phyloP scores from a whole-genome alignment of 208 protist genomes.

The Acanthamoeba healyi region DNA sequence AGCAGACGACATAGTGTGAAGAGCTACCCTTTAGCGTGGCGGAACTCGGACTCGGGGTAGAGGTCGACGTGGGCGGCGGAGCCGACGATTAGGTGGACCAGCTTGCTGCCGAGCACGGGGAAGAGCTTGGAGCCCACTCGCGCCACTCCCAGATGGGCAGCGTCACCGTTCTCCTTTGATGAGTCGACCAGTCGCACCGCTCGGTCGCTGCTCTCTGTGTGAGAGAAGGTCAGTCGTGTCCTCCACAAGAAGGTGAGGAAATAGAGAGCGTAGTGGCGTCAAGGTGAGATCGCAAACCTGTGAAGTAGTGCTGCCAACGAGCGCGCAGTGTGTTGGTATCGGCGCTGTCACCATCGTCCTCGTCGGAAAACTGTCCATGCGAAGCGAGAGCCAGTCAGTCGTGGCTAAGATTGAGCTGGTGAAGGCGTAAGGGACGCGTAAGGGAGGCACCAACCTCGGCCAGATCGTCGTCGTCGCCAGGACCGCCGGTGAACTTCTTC shows the following conservation, averaged over 20 bases:
- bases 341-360: background rate
- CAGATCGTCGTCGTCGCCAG: conserved; percentile 9
- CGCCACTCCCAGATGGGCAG: background rate
- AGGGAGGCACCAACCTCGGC: background rate
- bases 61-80: background rate
- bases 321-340: background rate
- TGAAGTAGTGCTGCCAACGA: conserved; percentile 4
- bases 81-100: background rate
- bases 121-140: background rate
- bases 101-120: conserved; percentile 12
- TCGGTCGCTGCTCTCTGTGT: background rate
- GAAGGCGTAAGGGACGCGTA: background rate
- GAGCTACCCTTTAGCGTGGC: background rate
- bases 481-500: conserved; percentile 35
- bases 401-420: background rate
- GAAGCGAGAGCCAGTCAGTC: too few species aligned
- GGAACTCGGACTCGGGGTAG: conserved; percentile 6
- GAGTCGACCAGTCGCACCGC: conserved; percentile 12
- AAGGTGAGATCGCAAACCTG: background rate
- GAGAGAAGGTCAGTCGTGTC: too few species aligned
- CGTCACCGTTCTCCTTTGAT: background rate
- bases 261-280: too few species aligned
- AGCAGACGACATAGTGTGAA: background rate
- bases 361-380: background rate
- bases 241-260: too few species aligned